Evolutionary conservation across 2,329 filamentous ascomycete genomes (phyloP).

Genomic region (Plectosphaerella sp.): DNA sequence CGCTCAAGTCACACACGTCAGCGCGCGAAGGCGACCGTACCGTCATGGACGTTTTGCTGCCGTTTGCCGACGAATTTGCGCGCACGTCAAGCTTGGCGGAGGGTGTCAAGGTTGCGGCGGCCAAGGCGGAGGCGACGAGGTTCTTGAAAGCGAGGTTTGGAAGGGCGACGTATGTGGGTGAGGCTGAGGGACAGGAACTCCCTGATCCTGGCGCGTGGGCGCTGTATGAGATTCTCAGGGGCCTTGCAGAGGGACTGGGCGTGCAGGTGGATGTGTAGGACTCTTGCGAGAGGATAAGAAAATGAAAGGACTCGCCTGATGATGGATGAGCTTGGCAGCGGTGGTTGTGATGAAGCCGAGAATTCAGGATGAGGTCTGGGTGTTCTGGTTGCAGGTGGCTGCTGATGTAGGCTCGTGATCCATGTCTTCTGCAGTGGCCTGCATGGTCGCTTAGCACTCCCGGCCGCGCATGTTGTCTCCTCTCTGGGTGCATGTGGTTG

Average conservation of each 20-base stretch:
- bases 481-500: too few species aligned
- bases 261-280: neutral
- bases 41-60: slow-evolving; percentile 16
- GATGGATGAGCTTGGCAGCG: too few species aligned
- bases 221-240: slow-evolving; percentile 18
- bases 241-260: slow-evolving; percentile 1
- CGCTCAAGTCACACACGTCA: slow-evolving; percentile 18
- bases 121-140: slow-evolving; percentile 21
- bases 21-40: slow-evolving; percentile 20
- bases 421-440: too few species aligned
- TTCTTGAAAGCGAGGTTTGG: slow-evolving; percentile 21
- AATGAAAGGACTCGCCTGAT: too few species aligned
- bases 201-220: slow-evolving; percentile 26
- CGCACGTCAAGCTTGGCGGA: slow-evolving; percentile 8
- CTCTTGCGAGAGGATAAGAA: too few species aligned
- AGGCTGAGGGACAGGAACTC: slow-evolving; percentile 19
- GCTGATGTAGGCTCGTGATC: too few species aligned
- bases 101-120: slow-evolving; percentile 32
- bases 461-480: too few species aligned
- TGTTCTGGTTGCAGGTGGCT: too few species aligned
- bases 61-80: slow-evolving; percentile 13
- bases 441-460: too few species aligned
- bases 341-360: too few species aligned
- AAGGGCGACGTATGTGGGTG: slow-evolving; percentile 21
- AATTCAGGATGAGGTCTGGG: too few species aligned